Conservation (phyloP, 768 basidiomycete species). For the Agaricus blazei region DNA sequence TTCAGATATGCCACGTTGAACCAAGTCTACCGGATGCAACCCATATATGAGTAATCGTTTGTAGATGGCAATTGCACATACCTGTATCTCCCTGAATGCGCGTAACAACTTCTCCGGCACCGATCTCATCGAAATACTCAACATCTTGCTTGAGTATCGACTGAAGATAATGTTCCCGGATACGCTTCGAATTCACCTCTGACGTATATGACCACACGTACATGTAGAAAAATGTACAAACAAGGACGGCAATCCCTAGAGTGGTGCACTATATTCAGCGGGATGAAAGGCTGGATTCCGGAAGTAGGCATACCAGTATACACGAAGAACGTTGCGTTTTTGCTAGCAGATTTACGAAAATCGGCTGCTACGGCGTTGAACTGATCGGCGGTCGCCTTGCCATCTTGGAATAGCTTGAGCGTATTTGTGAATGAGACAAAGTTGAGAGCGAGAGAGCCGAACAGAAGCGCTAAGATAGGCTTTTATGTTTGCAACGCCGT, state of each 20-base stretch:
- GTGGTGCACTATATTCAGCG: background rate
- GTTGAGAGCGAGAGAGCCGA: constrained; percentile 62
- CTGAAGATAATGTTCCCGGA: constrained; percentile 73
- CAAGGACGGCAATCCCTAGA: constrained; percentile 45
- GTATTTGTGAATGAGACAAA: constrained; percentile 50
- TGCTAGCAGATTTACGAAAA: constrained; percentile 42
- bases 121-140: constrained; percentile 77
- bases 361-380: constrained; percentile 23
- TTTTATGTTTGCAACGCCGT: constrained; percentile 16
- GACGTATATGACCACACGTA: constrained; percentile 47
- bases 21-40: constrained; percentile 43
- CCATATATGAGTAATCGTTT: background rate
- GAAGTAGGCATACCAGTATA: constrained; percentile 59
- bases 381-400: constrained; percentile 21
- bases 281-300: constrained; percentile 34
- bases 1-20: constrained; percentile 80
- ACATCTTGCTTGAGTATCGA: constrained; percentile 75
- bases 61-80: constrained; percentile 22
- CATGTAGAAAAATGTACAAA: constrained; percentile 64
- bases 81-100: constrained; percentile 77
- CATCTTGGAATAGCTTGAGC: constrained; percentile 15
- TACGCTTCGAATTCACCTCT: constrained; percentile 67
- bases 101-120: constrained; percentile 83
- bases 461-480: constrained; percentile 69
- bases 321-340: constrained; percentile 53